Evolutionary conservation across 129 eudicot genomes (phyloP).

Genomic region (Arctium minus): DNA sequence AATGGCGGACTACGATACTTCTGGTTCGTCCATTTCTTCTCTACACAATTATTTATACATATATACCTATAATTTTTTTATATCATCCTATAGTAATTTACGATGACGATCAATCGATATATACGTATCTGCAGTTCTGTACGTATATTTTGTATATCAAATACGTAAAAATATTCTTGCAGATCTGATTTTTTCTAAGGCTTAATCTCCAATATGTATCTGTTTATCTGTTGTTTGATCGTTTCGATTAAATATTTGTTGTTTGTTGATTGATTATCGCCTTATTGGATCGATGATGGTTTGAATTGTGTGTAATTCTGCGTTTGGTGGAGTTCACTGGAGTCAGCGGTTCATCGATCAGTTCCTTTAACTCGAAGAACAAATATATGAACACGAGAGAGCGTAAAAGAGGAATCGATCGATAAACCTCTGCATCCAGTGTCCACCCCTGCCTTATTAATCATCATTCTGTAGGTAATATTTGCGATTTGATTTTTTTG

Average conservation of each 20-base stretch:
- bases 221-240: neutral
- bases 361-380: conserved; percentile 27
- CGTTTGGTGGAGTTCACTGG: conserved; percentile 42
- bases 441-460: conserved; percentile 19
- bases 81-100: neutral
- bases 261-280: neutral
- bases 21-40: conserved; percentile 1
- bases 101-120: neutral
- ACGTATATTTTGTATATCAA: neutral
- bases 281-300: neutral
- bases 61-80: neutral
- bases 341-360: conserved; percentile 75
- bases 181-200: neutral
- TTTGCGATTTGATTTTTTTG: too few relatives aligned
- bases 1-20: neutral
- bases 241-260: neutral
- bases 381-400: neutral
- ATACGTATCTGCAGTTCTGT: neutral
- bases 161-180: neutral
- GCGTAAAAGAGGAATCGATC: conserved; percentile 37
- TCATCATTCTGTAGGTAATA: too few relatives aligned
- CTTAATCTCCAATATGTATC: neutral
- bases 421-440: conserved; percentile 77
- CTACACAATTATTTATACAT: neutral
- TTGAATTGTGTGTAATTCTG: neutral